These are phyloP conservation scores for Escallonia herrerae DNA, from an alignment of 129 eudicot genomes.

Conservation along the genomic window DNA sequence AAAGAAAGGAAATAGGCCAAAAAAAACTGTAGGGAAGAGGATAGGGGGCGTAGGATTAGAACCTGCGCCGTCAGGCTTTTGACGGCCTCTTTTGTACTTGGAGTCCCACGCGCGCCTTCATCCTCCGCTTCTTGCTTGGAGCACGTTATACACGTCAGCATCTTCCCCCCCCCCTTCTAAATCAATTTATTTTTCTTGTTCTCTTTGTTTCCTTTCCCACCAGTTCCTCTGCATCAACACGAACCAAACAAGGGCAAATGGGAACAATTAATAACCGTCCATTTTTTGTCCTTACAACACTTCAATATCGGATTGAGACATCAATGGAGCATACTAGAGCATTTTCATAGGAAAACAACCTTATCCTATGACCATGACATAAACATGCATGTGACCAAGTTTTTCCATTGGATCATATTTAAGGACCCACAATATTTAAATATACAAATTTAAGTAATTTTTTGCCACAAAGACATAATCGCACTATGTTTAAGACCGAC, in stretches of 20 bases:
- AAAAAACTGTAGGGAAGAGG: not conserved
- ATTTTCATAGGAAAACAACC: too few relatives aligned
- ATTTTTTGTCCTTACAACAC: too few relatives aligned
- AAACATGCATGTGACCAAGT: too few relatives aligned
- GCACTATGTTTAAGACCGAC: too few relatives aligned
- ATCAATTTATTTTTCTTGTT: not conserved
- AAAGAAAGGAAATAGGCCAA: slow-evolving; percentile 21
- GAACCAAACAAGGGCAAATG: slow-evolving; percentile 18
- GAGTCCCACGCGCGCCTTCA: slow-evolving; percentile 70
- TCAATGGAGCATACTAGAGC: too few relatives aligned
- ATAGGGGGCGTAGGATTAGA: slow-evolving; percentile 18
- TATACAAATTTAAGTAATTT: too few relatives aligned
- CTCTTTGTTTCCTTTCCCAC: slow-evolving; percentile 2
- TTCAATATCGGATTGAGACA: too few relatives aligned
- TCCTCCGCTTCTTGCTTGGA: slow-evolving; percentile 66
- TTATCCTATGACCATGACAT: too few relatives aligned
- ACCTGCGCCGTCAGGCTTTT: slow-evolving; percentile 90
- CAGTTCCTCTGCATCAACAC: slow-evolving; percentile 19
- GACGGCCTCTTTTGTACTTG: slow-evolving; percentile 62
- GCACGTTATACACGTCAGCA: slow-evolving; percentile 78
- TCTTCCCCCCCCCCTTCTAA: slow-evolving; percentile 8
- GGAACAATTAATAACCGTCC: not conserved
- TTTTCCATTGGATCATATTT: too few relatives aligned
- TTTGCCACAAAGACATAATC: too few relatives aligned
- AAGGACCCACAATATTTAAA: too few relatives aligned